Base-by-base conservation (phyloP, 306 rosid species). In the Medicago lupulina region DNA sequence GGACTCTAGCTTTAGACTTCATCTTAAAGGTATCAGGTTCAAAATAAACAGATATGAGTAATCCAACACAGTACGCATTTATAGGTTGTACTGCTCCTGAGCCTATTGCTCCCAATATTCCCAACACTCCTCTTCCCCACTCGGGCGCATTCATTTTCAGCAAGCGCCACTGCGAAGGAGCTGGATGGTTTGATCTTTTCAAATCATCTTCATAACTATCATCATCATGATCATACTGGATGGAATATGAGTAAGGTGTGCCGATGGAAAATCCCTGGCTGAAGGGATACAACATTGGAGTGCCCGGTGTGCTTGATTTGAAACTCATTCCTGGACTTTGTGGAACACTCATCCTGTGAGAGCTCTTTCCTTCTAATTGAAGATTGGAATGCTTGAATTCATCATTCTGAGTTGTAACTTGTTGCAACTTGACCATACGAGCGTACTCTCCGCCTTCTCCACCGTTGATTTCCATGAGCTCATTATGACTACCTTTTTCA, bases 41-140 rank as follows among this genome's bases (percentile, higher is more conserved):
- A 80, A 94, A 91, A 74, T 88, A 94, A 53, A 87, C 69, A 8
- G 95, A 88, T 75, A 90, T 84, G 17, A 91, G 95, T 68, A 79
- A 58, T 73, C 97, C 98, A 7, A 94, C 97, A 13, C 85, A 88
- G 40, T 87, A 90, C 44, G 97, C 97, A 70, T 94, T 91, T 34
- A 88, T 40, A 4, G 98, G 97, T 18, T 94, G 98, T 7, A 90
- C 93, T 74, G 97, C 96, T 74, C 95, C 92, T 9, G 98, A 91
- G 57, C 90, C 95, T 59, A 91, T 60, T 78, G 97, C 97, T 17
- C 96, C 98, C 77, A 90, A 60, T 81, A 89, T 79, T 82, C 98
- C 98, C 68, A 94, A 89, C 69, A 88, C 40, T 18, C 91, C 88
- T 53, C 78, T 88, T 79, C 78, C 84, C 92, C 89, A 88, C 75